These are phyloP conservation scores for Eimeria brunetti DNA, from an alignment of 169 alveolate species.

Conservation along the genomic window DNA sequence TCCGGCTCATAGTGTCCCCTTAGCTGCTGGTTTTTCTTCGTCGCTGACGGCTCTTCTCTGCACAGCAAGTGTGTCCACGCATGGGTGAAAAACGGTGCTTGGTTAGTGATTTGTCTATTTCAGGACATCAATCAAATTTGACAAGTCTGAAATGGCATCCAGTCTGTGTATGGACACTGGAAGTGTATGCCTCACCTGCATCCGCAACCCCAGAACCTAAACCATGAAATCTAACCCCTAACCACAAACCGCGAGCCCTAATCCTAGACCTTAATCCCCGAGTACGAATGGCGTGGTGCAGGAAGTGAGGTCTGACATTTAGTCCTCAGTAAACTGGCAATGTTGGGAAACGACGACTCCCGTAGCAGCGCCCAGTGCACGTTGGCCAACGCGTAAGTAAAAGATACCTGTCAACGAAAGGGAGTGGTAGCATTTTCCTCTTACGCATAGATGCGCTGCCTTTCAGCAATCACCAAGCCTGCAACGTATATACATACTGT, in stretches of 20 bases:
- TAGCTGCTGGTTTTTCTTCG: background rate
- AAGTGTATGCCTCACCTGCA: background rate
- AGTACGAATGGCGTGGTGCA: background rate
- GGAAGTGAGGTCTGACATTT: background rate
- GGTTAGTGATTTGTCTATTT: background rate
- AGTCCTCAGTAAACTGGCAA: background rate
- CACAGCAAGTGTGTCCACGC: background rate
- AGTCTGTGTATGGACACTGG: background rate
- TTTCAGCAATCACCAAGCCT: background rate
- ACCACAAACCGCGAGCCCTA: too few relatives aligned
- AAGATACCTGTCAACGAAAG: background rate
- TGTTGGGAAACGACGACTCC: background rate
- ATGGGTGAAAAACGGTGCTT: background rate
- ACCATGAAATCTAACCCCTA: too few relatives aligned
- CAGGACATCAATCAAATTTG: background rate
- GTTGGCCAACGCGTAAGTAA: background rate
- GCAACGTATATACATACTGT: background rate
- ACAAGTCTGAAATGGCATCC: background rate
- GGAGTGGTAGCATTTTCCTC: background rate
- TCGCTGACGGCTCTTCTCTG: background rate
- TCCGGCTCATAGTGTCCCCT: background rate
- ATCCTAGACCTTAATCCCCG: too few relatives aligned
- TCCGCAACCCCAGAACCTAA: too few relatives aligned
- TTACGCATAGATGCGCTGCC: background rate
- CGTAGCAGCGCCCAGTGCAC: background rate